phyloP scores from a whole-genome alignment of 768 basidiomycete species.

The Boletus rex-veris region DNA sequence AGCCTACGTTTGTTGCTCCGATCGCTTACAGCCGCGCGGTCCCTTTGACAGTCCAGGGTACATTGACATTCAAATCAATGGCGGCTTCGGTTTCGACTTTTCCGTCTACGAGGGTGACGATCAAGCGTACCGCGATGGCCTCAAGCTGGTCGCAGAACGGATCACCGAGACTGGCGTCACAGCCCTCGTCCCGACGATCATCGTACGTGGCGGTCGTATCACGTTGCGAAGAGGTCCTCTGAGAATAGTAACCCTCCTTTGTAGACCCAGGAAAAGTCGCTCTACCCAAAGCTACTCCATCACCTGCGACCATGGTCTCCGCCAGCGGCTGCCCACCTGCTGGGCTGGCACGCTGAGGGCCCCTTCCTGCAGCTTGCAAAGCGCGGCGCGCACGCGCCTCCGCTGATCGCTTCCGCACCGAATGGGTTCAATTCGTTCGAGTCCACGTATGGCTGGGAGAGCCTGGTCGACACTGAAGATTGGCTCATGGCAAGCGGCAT shows the following conservation, averaged over 20 bases:
- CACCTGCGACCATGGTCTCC: slow-evolving; percentile 68
- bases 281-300: slow-evolving; percentile 67
- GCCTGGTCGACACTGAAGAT: slow-evolving; percentile 59
- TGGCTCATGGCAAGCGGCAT: slow-evolving; percentile 53
- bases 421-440: slow-evolving; percentile 69
- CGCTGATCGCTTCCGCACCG: slow-evolving; percentile 58
- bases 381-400: slow-evolving; percentile 76
- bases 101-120: slow-evolving; percentile 76
- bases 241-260: not conserved
- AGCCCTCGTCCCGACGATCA: slow-evolving; percentile 66
- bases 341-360: slow-evolving; percentile 92
- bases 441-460: slow-evolving; percentile 65
- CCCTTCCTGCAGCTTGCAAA: slow-evolving; percentile 83
- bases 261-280: slow-evolving; percentile 74
- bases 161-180: slow-evolving; percentile 89
- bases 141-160: slow-evolving; percentile 67
- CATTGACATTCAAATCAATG: slow-evolving; percentile 88
- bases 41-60: slow-evolving; percentile 63
- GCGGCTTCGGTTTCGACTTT: slow-evolving; percentile 85
- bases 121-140: slow-evolving; percentile 59
- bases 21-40: slow-evolving; percentile 9
- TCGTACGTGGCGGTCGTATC: slow-evolving; percentile 43
- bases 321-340: slow-evolving; percentile 61
- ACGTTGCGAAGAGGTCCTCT: not conserved
- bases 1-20: not conserved